phyloP scores from a whole-genome alignment of 2,329 filamentous ascomycete species.

The Pseudogymnoascus sp. region DNA sequence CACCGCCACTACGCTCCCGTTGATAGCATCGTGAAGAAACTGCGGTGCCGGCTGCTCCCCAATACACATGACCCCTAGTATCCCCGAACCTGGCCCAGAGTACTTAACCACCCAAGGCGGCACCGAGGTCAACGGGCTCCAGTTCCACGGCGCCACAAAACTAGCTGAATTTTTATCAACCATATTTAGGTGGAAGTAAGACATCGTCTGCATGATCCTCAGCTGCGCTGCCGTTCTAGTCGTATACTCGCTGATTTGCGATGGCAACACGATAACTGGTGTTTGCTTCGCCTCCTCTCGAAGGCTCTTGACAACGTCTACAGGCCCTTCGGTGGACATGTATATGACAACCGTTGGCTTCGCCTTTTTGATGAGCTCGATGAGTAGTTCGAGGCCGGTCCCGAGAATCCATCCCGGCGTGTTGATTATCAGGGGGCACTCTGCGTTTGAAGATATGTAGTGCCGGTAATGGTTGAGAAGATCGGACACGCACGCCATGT shows the following conservation, averaged over 20 bases:
- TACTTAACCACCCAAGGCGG: constrained; percentile 58
- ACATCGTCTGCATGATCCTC: constrained; percentile 68
- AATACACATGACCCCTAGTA: constrained; percentile 61
- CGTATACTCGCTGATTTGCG: constrained; percentile 47
- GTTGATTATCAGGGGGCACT: constrained; percentile 59
- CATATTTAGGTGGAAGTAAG: constrained; percentile 58
- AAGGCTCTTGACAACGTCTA: constrained; percentile 48
- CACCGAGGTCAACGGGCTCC: constrained; percentile 46
- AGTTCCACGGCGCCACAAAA: constrained; percentile 35
- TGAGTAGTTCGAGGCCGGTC: constrained; percentile 57
- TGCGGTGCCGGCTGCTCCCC: constrained; percentile 53
- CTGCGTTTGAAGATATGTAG: constrained; percentile 30
- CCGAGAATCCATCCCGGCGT: constrained; percentile 68
- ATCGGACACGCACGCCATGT: constrained; percentile 54
- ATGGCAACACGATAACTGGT: constrained; percentile 46
- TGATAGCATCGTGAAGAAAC: constrained; percentile 56
- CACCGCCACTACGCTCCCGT: constrained; percentile 62
- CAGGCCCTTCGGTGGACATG: constrained; percentile 56
- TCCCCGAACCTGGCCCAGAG: constrained; percentile 38
- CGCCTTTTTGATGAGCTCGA: constrained; percentile 45
- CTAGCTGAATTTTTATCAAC: too few relatives aligned
- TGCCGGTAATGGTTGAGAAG: constrained; percentile 51
- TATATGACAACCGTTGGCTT: constrained; percentile 57
- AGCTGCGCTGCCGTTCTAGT: constrained; percentile 57
- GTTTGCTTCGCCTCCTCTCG: constrained; percentile 32